A percentile compares a stretch with the other conserved stretches of the same genome.
These are phyloP conservation scores for Hypoxylon fuscum DNA, from an alignment of 495 filamentous ascomycete genomes.

Conservation along the genomic window DNA sequence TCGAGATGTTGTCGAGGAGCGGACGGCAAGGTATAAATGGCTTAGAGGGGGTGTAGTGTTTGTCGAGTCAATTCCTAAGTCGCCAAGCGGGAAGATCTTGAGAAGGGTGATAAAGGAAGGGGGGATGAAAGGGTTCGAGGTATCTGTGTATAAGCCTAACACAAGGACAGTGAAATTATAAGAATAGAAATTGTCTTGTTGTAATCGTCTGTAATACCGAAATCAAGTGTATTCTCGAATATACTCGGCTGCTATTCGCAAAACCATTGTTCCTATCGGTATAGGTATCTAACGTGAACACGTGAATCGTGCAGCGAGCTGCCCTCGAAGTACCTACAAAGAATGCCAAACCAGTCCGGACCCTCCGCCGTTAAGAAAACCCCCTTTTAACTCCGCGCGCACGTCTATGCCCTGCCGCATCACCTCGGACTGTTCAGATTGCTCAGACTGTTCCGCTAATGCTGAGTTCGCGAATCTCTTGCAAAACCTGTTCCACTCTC, in stretches of 20 bases:
- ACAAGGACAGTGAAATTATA: too few relatives aligned
- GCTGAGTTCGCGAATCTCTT: conserved; percentile 96
- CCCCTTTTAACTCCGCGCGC: conserved; percentile 28
- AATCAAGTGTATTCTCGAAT: conserved; percentile 12
- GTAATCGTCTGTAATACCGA: too few relatives aligned
- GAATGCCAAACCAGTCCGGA: conserved; percentile 18
- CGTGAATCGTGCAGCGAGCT: conserved; percentile 17
- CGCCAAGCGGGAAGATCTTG: too few relatives aligned
- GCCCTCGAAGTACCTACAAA: conserved; percentile 14
- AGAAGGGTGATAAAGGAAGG: too few relatives aligned
- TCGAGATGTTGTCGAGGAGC: too few relatives aligned
- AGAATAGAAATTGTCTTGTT: too few relatives aligned
- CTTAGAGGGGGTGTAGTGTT: too few relatives aligned
- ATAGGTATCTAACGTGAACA: conserved; percentile 28
- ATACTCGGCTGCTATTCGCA: conserved; percentile 15
- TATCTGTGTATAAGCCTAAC: too few relatives aligned
- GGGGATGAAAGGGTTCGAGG: too few relatives aligned
- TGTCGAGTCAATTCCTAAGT: too few relatives aligned
- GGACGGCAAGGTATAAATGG: too few relatives aligned
- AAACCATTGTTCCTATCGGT: conserved; percentile 16
- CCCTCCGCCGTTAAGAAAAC: conserved; percentile 19
- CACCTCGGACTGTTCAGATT: conserved; percentile 60
- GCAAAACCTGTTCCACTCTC: conserved; percentile 92
- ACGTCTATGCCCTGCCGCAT: conserved; percentile 7
- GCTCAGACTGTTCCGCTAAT: conserved; percentile 75